Evolutionary conservation across 2,329 filamentous ascomycete species (phyloP), one percentile per base, ranked within the genome.

Genomic region (Juglanconis oblonga): DNA sequence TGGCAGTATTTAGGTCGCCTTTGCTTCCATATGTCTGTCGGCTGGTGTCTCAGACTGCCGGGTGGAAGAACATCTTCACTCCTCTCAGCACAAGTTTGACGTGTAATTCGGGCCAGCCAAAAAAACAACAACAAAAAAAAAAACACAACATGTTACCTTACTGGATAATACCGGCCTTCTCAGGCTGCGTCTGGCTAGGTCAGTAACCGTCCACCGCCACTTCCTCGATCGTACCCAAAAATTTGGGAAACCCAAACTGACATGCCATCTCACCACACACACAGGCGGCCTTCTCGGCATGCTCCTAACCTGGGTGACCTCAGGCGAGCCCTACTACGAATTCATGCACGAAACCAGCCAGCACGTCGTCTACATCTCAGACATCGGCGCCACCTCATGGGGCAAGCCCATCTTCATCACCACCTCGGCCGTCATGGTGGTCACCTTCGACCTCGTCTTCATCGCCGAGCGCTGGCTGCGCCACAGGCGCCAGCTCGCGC

Each of bases 381-480:
- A 88, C 72, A 76, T 86, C 10, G 84, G 82, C 62, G 82, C 81
- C 33, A 70, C 70, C 45, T 73, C 77, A 3, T 59, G 57, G 38
- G 79, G 91, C n/a, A 88, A 91, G 69, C 89, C 89, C 4, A 79
- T 92, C 65, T 92, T 92, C 76, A 87, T 92, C 68, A 79, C 85
- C 38, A 88, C 89, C 66, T 85, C 81, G 66, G 76, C 79, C 50
- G 76, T 89, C 35, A 91, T 88, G 3, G 87, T 90, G 14, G 78
- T 96, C 44, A 87, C 89, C 63, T 87, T 97, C 68, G 88, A 94
- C 73, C 73, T 90, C 7, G 84, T 88, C 36, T 93, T 97, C 70
- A 73, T 90, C 56, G 78, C 88, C 4, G 92, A 96, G 75, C 85
- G 92, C 60, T 92, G 87, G 83, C 80, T 96, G 51, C 86, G 92